Conservation (phyloP, 805 yeast genomes). For the Wickerhamomyces subpelliculosus region DNA sequence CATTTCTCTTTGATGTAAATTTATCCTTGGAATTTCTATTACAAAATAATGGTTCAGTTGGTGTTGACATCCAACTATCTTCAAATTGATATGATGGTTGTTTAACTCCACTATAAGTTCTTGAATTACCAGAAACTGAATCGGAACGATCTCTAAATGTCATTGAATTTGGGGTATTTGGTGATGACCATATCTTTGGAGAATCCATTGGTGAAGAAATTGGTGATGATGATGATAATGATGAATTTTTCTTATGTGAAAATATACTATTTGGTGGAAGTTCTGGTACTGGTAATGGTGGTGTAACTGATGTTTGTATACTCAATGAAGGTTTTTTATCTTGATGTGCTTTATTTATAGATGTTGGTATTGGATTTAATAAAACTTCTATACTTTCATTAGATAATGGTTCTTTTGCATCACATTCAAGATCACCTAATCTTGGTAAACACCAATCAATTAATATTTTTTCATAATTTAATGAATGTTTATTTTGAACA, state of each 20-base stretch:
- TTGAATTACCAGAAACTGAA: constrained; percentile 1
- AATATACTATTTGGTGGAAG: background rate
- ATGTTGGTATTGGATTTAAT: constrained; percentile 16
- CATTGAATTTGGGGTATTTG: constrained; percentile 7
- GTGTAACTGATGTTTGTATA: constrained; percentile 18
- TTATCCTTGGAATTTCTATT: background rate
- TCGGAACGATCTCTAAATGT: background rate
- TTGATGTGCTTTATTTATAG: background rate
- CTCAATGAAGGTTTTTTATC: constrained; percentile 10
- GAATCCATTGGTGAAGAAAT: constrained; percentile 7
- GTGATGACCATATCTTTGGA: constrained; percentile 16
- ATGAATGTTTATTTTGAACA: constrained; percentile 19
- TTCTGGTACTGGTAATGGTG: constrained; percentile 18
- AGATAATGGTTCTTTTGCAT: constrained; percentile 7
- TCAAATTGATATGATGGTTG: background rate
- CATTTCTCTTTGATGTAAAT: constrained; percentile 1
- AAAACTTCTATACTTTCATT: constrained; percentile 16
- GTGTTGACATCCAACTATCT: constrained; percentile 10
- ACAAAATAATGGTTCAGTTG: constrained; percentile 2
- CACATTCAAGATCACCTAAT: constrained; percentile 24
- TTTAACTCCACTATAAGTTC: background rate
- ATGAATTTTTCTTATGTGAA: constrained; percentile 1
- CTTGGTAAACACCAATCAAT: constrained; percentile 24
- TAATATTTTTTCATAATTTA: constrained; percentile 18
- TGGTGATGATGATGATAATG: constrained; percentile 2